Evolutionary conservation across 208 protist species (phyloP).

Genomic region (Leishmania mexicana): DNA sequence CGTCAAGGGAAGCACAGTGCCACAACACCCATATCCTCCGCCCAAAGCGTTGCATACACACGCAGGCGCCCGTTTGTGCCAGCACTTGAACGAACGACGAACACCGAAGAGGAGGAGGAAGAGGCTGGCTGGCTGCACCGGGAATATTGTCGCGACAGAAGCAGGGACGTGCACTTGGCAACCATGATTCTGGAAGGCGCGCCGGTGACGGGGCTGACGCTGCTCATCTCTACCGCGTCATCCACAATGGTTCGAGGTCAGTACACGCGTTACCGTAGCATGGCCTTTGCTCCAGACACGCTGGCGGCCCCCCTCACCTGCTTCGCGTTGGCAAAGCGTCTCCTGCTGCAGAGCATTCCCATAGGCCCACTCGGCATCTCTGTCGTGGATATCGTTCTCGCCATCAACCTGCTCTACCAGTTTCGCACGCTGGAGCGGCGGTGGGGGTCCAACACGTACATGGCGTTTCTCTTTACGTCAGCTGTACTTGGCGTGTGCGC

Average conservation of each 20-base stretch:
- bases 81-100: background rate
- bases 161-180: background rate
- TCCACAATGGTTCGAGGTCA: constrained; percentile 32
- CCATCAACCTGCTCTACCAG: constrained; percentile 41
- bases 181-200: constrained; percentile 64
- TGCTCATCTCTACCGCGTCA: constrained; percentile 46
- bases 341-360: constrained; percentile 46
- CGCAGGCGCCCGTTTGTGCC: background rate
- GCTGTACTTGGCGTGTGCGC: constrained; percentile 41
- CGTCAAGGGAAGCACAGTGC: too few species aligned
- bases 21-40: background rate
- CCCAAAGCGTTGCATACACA: background rate
- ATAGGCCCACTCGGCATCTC: constrained; percentile 59
- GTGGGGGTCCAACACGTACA: constrained; percentile 60
- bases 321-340: constrained; percentile 28
- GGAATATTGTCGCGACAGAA: background rate
- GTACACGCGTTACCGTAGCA: constrained; percentile 30
- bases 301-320: background rate
- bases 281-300: constrained; percentile 19
- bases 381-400: constrained; percentile 34
- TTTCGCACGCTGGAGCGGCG: constrained; percentile 68
- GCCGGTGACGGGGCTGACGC: constrained; percentile 60
- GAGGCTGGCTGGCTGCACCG: background rate
- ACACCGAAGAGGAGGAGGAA: background rate
- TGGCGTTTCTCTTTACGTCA: constrained; percentile 55